phyloP scores from a whole-genome alignment of 2,329 filamentous ascomycete genomes.

The Raffaelea arxii region DNA sequence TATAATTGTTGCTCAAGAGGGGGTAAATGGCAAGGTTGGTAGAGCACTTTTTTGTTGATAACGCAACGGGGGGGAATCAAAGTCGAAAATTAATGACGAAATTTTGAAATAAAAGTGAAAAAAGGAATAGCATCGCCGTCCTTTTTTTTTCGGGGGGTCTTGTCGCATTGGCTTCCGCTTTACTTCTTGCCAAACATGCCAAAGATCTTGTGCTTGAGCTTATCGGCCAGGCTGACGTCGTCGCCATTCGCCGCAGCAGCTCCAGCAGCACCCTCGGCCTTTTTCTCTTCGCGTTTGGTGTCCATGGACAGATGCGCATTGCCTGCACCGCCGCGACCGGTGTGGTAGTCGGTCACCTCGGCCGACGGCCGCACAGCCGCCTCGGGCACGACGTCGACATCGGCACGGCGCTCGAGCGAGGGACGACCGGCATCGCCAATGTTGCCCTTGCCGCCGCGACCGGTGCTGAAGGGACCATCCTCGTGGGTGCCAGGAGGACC shows the following conservation, averaged over 20 bases:
- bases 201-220: constrained; percentile 47
- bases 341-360: constrained; percentile 43
- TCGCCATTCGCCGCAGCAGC: constrained; percentile 6
- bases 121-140: not conserved
- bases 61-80: not conserved
- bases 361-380: constrained; percentile 37
- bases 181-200: constrained; percentile 36
- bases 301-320: constrained; percentile 35
- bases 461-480: constrained; percentile 49
- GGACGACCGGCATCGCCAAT: constrained; percentile 39
- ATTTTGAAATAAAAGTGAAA: no score
- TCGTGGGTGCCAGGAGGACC: constrained; percentile 45
- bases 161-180: not conserved
- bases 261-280: constrained; percentile 11
- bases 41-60: not conserved
- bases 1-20: not conserved
- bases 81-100: no score
- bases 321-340: constrained; percentile 50
- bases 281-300: constrained; percentile 20
- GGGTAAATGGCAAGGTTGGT: not conserved
- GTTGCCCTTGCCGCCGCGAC: constrained; percentile 50
- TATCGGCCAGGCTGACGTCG: constrained; percentile 41
- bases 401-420: constrained; percentile 27
- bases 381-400: constrained; percentile 44
- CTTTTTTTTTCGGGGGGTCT: not conserved